Evolutionary conservation across 176 grass and related monocot species (phyloP).

Genomic region (Zea mays): Zm-B73-REFERENCE-NAM-5.0 NC_050099.1:175327001-175327500

Average conservation of each 20-base stretch:
- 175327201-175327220: conserved; percentile 82
- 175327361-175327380: neutral
- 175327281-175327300: conserved; percentile 66
- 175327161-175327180: neutral
- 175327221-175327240: conserved; percentile 47
- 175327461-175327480: conserved; percentile 73
- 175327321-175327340: neutral
- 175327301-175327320: conserved; percentile 73
- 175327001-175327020: no score
- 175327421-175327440: conserved; percentile 61
- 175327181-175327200: conserved; percentile 73
- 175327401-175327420: conserved; percentile 18
- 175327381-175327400: neutral
- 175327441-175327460: conserved; percentile 76
- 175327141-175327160: neutral
- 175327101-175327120: conserved; percentile 74
- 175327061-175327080: conserved; percentile 84
- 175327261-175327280: conserved; percentile 39
- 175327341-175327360: neutral
- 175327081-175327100: conserved; percentile 83
- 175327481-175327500: conserved; percentile 50
- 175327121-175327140: neutral
- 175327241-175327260: conserved; percentile 43
- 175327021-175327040: conserved; percentile 64
- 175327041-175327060: conserved; percentile 72